Conservation (phyloP, 495 filamentous ascomycete genomes). For the Xylaria nigripes region DNA sequence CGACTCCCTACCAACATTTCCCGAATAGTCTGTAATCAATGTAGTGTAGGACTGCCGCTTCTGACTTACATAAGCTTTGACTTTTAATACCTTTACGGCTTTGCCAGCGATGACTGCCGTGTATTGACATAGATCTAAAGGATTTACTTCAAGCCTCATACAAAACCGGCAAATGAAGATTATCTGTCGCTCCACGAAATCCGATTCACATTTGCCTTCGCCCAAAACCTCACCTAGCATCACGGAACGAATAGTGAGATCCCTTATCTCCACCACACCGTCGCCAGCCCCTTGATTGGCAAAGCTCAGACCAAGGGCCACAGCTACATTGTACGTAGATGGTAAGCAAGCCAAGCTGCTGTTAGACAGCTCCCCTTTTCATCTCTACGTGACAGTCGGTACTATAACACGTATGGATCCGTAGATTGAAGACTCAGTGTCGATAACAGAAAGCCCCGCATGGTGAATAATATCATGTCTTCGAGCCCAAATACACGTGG, state of each 20-base stretch:
- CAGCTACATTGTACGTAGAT: no score
- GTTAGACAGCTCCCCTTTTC: no score
- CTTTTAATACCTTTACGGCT: no score
- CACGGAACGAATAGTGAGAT: no score
- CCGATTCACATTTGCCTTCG: background rate
- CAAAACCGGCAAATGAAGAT: slow-evolving; percentile 51
- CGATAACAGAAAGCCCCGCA: no score
- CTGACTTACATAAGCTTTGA: slow-evolving; percentile 56
- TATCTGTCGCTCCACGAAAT: slow-evolving; percentile 5
- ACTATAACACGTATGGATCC: slow-evolving; percentile 52
- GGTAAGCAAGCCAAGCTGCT: no score
- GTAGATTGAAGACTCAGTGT: slow-evolving; percentile 68
- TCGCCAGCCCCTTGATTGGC: slow-evolving; percentile 71
- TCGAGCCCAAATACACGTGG: slow-evolving; percentile 70
- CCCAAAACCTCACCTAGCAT: slow-evolving; percentile 10
- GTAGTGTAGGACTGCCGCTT: slow-evolving; percentile 43
- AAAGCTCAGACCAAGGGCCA: no score
- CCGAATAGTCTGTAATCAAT: slow-evolving; percentile 65
- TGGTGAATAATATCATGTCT: slow-evolving; percentile 62
- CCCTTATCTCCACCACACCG: slow-evolving; percentile 46
- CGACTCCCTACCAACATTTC: slow-evolving; percentile 41
- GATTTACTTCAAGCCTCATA: slow-evolving; percentile 66
- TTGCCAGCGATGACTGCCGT: slow-evolving; percentile 63
- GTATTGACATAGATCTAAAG: slow-evolving; percentile 58
- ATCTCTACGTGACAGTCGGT: no score